Base-by-base conservation (phyloP, 2,329 filamentous ascomycete species). In the Acrodontium crateriforme region DNA sequence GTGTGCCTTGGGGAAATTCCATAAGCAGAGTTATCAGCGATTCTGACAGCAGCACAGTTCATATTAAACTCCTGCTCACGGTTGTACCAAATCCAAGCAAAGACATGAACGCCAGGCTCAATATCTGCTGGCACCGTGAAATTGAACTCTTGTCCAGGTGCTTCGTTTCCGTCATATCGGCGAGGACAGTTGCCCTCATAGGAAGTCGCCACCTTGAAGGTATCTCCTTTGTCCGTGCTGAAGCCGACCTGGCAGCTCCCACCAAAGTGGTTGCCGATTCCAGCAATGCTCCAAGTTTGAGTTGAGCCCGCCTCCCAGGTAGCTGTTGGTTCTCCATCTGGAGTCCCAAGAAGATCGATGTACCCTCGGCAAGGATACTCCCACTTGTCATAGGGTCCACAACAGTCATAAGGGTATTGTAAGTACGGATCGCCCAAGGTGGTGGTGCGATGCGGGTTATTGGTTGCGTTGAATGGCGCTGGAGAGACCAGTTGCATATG, bases 151-250 rank as follows among this genome's bases (percentile, higher is more conserved):
- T 64, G 61, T 5, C 50, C 50, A 9, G 46, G 44, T 3, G 57
- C 53, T 6, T 50, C 54, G 19, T 34, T 31, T 9, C 54, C 54
- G 15, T 52, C 45, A 11, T 52, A 33, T 20, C 58, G 54, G 32
- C 58, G 55, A 4, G 61, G 61, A 39, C 60, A 64, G 39, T 61
- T 55, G 14, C 61, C 61, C 32, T 63, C 55, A 39, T 58, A 64
- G 7, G 52, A 57, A 8, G 53, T 56, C 4, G 54, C 57, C 4
- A 62, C 54, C 28, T 54, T 54, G 49, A 62, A 63, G 1, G 53
- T 60, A 29, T 53, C 42, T 29, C 59, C 60, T 18, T 47, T 44
- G 34, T 65, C 59, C 12, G 46, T 42, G 10, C 52, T 58, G 39
- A 47, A 47, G 5, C 60, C 61, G 6, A 60, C 54, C 37, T 63